Percentiles rank a stretch among this genome's conserved stretches.
Evolutionary conservation across 352 stramenopile species (phyloP).

Genomic region (Globisporangium emineosum): DNA sequence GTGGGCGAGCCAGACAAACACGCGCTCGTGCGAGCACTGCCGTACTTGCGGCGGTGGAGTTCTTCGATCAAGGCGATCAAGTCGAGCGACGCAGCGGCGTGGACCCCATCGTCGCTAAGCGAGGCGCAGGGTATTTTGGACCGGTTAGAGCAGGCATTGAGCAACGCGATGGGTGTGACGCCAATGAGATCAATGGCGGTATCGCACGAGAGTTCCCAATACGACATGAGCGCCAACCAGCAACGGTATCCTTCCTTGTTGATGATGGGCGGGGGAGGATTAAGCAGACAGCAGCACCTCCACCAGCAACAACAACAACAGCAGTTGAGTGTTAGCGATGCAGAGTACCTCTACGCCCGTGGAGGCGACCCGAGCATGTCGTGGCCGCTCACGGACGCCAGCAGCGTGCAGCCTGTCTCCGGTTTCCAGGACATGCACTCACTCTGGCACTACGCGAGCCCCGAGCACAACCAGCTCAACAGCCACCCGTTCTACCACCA

Average conservation of each 20-base stretch:
- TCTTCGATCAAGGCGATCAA: constrained; percentile 31
- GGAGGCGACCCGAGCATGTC: constrained; percentile 4
- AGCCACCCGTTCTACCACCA: constrained; percentile 26
- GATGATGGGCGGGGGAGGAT: constrained; percentile 18
- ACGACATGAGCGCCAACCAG: constrained; percentile 8
- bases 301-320: constrained; percentile 23
- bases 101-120: constrained; percentile 43
- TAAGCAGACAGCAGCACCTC: constrained; percentile 2
- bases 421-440: constrained; percentile 22
- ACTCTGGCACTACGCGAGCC: constrained; percentile 29
- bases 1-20: constrained; percentile 50
- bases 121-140: constrained; percentile 56
- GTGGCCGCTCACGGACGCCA: constrained; percentile 8
- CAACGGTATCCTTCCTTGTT: constrained; percentile 23
- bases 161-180: constrained; percentile 9
- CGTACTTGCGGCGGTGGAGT: constrained; percentile 56
- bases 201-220: background rate
- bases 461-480: constrained; percentile 18
- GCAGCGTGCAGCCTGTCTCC: constrained; percentile 8
- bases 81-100: constrained; percentile 32
- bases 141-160: constrained; percentile 54
- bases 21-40: constrained; percentile 42
- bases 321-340: constrained; percentile 19
- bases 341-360: constrained; percentile 18
- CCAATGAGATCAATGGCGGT: constrained; percentile 6